Evolutionary conservation across 768 basidiomycete genomes (phyloP).

Genomic region (Auriscalpium microsporum): DNA sequence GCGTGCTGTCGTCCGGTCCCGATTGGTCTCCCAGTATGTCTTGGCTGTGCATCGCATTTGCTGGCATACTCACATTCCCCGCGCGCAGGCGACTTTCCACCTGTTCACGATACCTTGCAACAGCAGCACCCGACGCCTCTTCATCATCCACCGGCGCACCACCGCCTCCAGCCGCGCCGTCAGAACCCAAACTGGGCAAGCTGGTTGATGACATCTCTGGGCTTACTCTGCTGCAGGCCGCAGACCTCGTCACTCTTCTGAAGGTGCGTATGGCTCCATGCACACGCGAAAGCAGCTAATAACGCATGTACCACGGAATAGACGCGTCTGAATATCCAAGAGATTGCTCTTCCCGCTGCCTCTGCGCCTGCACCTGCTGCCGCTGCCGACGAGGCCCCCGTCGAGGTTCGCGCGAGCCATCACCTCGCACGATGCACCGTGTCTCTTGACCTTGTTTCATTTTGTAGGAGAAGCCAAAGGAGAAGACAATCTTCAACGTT

Average conservation of each 20-base stretch:
- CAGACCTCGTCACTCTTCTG: conserved; percentile 84
- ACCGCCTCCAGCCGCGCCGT: conserved; percentile 34
- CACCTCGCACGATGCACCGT: neutral
- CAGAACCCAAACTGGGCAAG: conserved; percentile 61
- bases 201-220: conserved; percentile 92
- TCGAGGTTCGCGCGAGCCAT: conserved; percentile 39
- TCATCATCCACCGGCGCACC: conserved; percentile 27
- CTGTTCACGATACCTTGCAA: conserved; percentile 2
- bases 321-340: conserved; percentile 93
- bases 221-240: conserved; percentile 86
- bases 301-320: conserved; percentile 21
- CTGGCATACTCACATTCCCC: too few species aligned
- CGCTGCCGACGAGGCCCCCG: conserved; percentile 43
- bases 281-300: neutral
- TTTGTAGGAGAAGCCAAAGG: conserved; percentile 85
- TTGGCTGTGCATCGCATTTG: too few species aligned
- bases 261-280: conserved; percentile 48
- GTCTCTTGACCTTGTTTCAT: neutral
- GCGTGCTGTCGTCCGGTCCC: too few species aligned
- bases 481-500: conserved; percentile 96
- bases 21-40: too few species aligned
- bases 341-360: conserved; percentile 80
- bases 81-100: too few species aligned
- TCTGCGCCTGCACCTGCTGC: conserved; percentile 47
- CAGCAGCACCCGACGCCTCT: conserved; percentile 40